A percentile compares a stretch with the other conserved stretches of the same genome.
phyloP scores from a whole-genome alignment of 2,329 filamentous ascomycete species.

The Epichloe brachyelytri region DNA sequence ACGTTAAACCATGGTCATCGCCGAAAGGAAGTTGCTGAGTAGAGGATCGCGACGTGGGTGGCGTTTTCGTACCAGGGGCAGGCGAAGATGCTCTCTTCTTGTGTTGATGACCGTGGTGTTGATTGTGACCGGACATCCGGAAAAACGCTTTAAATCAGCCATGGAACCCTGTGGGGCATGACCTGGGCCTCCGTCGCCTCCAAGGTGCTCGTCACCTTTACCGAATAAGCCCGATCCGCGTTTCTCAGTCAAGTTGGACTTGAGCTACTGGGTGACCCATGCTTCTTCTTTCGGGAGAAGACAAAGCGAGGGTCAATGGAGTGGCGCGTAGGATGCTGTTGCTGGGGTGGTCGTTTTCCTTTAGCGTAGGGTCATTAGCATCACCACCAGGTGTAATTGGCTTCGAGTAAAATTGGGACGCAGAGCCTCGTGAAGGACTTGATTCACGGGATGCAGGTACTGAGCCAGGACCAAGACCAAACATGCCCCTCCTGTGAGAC shows the following conservation, averaged over 20 bases:
- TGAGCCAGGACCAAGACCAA: slow-evolving; percentile 38
- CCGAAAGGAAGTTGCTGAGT: slow-evolving; percentile 68
- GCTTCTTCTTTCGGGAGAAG: slow-evolving; percentile 64
- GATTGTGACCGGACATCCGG: slow-evolving; percentile 58
- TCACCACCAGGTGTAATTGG: slow-evolving; percentile 72
- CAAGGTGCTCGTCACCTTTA: slow-evolving; percentile 20
- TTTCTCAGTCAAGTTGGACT: slow-evolving; percentile 41
- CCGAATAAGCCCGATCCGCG: slow-evolving; percentile 31
- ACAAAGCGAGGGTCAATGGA: slow-evolving; percentile 70
- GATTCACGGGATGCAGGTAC: slow-evolving; percentile 46
- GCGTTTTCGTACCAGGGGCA: slow-evolving; percentile 38
- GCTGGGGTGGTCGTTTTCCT: slow-evolving; percentile 59
- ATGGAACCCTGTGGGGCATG: slow-evolving; percentile 59
- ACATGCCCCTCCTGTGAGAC: slow-evolving; percentile 41
- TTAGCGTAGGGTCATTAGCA: slow-evolving; percentile 75
- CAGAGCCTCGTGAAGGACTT: slow-evolving; percentile 50
- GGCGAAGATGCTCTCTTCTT: slow-evolving; percentile 56
- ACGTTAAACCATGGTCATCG: slow-evolving; percentile 80
- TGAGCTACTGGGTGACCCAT: slow-evolving; percentile 40
- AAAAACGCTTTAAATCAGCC: slow-evolving; percentile 95
- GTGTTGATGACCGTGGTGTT: slow-evolving; percentile 52
- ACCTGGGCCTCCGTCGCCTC: slow-evolving; percentile 14
- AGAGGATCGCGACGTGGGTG: slow-evolving; percentile 31
- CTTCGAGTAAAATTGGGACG: slow-evolving; percentile 53
- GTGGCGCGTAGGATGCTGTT: slow-evolving; percentile 46